phyloP scores from a whole-genome alignment of 768 basidiomycete species.

The Russula olivacea region DNA sequence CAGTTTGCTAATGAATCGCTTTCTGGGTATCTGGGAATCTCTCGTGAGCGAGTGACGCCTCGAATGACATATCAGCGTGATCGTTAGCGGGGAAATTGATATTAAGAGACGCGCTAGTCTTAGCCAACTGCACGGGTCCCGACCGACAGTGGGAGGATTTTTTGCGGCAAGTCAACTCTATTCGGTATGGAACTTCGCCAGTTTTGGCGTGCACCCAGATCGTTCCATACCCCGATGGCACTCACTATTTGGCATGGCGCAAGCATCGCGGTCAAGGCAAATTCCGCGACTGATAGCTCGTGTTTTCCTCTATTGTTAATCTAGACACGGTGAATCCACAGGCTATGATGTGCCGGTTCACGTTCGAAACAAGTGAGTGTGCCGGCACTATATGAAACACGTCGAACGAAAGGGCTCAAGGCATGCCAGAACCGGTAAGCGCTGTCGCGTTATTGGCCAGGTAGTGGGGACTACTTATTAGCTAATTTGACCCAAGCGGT shows the following conservation, averaged over 20 bases:
- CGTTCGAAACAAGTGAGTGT: background rate
- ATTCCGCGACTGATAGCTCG: conserved; percentile 20
- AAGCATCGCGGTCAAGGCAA: conserved; percentile 10
- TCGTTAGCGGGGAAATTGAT: conserved; percentile 18
- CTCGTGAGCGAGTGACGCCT: conserved; percentile 14
- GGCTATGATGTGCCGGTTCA: background rate
- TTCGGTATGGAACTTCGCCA: conserved; percentile 19
- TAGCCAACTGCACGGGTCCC: conserved; percentile 11
- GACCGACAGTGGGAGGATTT: conserved; percentile 1
- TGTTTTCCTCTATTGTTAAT: conserved; percentile 6
- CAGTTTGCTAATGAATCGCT: conserved; percentile 20
- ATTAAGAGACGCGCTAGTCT: background rate
- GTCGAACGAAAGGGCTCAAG: background rate
- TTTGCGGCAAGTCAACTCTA: conserved; percentile 25
- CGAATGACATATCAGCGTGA: conserved; percentile 18
- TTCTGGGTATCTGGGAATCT: conserved; percentile 17
- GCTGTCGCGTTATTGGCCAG: conserved; percentile 12
- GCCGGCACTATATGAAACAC: conserved; percentile 19
- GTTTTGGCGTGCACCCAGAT: conserved; percentile 16
- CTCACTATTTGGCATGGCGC: conserved; percentile 23
- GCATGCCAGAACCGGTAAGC: conserved; percentile 11
- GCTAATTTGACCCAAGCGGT: conserved; percentile 15
- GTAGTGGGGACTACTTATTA: background rate
- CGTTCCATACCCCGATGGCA: conserved; percentile 20
- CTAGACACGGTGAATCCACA: conserved; percentile 9